Evolutionary conservation across 208 protist species (phyloP).

Genomic region (Entamoeba histolytica): DNA sequence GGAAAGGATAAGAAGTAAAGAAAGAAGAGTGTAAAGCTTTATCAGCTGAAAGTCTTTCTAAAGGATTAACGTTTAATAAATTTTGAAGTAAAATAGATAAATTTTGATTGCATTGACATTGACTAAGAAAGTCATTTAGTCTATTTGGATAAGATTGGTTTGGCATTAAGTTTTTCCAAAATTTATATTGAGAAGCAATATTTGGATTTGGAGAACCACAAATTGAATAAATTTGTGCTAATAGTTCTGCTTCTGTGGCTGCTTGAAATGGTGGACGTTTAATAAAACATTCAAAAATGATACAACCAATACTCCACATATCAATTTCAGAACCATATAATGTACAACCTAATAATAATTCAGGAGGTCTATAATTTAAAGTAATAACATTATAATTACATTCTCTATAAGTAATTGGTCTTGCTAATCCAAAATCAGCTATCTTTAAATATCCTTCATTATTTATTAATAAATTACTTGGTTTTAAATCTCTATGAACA

Average conservation of each 20-base stretch:
- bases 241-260: background rate
- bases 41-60: background rate
- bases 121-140: background rate
- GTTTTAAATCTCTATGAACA: constrained; percentile 59
- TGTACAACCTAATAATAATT: background rate
- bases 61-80: background rate
- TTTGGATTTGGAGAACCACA: background rate
- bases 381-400: background rate
- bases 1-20: background rate
- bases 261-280: background rate
- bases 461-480: background rate
- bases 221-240: background rate
- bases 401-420: background rate
- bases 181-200: background rate
- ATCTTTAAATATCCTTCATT: background rate
- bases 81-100: background rate
- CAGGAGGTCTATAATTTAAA: background rate
- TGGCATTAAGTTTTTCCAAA: background rate
- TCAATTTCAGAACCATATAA: background rate
- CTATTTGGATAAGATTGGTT: background rate
- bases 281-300: background rate
- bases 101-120: background rate
- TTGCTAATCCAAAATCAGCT: background rate
- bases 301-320: constrained; percentile 4
- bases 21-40: background rate